A percentile compares a stretch with the other conserved stretches of the same genome.
Evolutionary conservation across 2,329 filamentous ascomycete species (phyloP).

Genomic region (Colletotrichum truncatum): DNA sequence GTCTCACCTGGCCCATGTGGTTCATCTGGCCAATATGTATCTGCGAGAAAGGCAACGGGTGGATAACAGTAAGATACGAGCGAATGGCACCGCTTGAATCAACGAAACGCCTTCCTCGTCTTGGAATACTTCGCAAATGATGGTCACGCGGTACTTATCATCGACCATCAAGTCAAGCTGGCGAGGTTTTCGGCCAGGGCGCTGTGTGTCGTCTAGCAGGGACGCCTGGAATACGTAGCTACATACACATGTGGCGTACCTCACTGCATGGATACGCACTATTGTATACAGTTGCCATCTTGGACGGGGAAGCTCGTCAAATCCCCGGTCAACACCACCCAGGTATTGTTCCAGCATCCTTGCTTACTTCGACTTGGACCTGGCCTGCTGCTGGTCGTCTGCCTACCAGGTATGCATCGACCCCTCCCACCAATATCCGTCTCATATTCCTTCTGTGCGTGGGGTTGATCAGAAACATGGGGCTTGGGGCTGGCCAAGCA

Average conservation of each 20-base stretch:
- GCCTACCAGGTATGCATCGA: neutral
- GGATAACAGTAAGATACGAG: neutral
- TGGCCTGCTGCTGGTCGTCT: conserved; percentile 1
- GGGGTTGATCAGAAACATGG: conserved; percentile 27
- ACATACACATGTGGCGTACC: neutral
- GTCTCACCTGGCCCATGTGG: neutral
- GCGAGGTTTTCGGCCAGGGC: neutral
- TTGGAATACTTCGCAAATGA: neutral
- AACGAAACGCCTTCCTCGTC: neutral
- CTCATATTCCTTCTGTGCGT: conserved; percentile 23
- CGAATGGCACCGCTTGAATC: neutral
- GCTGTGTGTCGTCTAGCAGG: neutral
- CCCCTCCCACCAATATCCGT: conserved; percentile 9
- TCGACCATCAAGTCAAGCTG: neutral
- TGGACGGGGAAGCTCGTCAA: neutral
- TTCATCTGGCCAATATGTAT: neutral
- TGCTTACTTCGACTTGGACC: conserved; percentile 13
- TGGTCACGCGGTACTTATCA: neutral
- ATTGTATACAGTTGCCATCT: neutral
- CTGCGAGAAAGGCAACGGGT: neutral
- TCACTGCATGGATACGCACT: neutral
- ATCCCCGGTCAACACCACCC: conserved; percentile 1
- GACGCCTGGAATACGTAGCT: neutral
- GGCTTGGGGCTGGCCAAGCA: neutral
- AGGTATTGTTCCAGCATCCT: conserved; percentile 11